Evolutionary conservation across 352 stramenopile genomes (phyloP).

Genomic region (Elongisporangium anandrum): DNA sequence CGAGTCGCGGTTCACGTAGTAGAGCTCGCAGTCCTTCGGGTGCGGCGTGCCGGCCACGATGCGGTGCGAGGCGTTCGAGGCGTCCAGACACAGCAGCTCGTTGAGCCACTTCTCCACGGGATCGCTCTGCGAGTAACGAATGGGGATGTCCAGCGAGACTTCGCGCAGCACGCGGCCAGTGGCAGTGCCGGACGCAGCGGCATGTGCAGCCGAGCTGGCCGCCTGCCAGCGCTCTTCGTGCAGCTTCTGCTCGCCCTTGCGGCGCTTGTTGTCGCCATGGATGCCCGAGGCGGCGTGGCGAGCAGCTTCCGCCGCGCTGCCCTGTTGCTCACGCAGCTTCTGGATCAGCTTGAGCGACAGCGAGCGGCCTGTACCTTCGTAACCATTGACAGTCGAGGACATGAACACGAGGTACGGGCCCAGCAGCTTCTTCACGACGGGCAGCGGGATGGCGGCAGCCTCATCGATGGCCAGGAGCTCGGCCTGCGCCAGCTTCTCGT

Average conservation of each 20-base stretch:
- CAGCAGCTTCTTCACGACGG: constrained; percentile 95
- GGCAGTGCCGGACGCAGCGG: constrained; percentile 31
- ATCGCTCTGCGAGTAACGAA: constrained; percentile 96
- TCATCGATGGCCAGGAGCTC: constrained; percentile 99
- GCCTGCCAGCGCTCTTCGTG: constrained; percentile 96
- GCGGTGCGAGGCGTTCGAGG: constrained; percentile 71
- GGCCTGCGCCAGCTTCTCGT: constrained; percentile 95
- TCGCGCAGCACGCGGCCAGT: constrained; percentile 89
- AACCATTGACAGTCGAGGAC: constrained; percentile 99
- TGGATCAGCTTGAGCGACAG: constrained; percentile 99
- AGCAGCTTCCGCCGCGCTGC: constrained; percentile 55
- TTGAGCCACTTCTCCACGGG: constrained; percentile 98
- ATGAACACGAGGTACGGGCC: constrained; percentile 98
- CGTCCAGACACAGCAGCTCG: constrained; percentile 95
- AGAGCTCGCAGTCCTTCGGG: constrained; percentile 96
- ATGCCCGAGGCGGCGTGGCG: constrained; percentile 55
- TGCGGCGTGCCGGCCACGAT: constrained; percentile 93
- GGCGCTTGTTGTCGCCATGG: constrained; percentile 88
- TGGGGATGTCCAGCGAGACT: constrained; percentile 95
- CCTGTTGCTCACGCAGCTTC: constrained; percentile 94
- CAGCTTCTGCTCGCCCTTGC: constrained; percentile 95
- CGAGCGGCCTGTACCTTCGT: constrained; percentile 98
- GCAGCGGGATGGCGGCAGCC: constrained; percentile 99
- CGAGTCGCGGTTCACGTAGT: constrained; percentile 98
- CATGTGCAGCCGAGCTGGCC: constrained; percentile 82